Base-by-base conservation (phyloP, 1,139 yeast genomes). In the Zygosaccharomyces sapae region DNA sequence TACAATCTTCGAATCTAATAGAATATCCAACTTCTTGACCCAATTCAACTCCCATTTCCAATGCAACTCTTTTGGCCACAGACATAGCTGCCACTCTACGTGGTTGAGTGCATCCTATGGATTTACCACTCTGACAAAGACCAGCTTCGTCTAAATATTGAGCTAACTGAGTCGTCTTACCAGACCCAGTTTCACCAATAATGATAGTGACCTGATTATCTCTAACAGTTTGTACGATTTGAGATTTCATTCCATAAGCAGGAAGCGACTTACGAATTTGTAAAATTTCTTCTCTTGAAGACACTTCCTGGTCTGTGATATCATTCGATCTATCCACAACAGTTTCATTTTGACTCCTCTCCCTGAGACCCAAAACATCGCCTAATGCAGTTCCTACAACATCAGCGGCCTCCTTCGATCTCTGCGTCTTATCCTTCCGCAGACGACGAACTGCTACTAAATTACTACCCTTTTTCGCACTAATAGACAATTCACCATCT, bases 111-210 rank as follows among this genome's bases (percentile, higher is more conserved):
- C 96, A 84, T 1, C 87, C 96, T 49, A 92, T 84, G 60, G 84
- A 64, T 20, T 66, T 66, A 2, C 76, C 76, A 12, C 43, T 51
- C 3, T 49, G 41, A 31, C 60, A 54, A 38, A 53, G 55, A 0
- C 97, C 96, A 46, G 82, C 88, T 58, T 89, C 96, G 55, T 77
- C 75, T 22, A 92, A 69, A 60, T 79, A 89, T 62, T 92, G 97
- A 0, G 96, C 80, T 34, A 92, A 68, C 66, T 92, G 98, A 0
- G 98, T 92, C 0, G 97, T 90, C 63, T 92, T 92, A 56, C 98
- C 98, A 0, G 97, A 89, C 16, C 98, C 98, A 0, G 98, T 92
- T 64, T 92, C 97, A 52, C 97, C 97, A 55, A 90, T 80, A 0
- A 92, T 81, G 8, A 92, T 76, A 5, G 81, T 74, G 0, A 90